A percentile compares a stretch with the other conserved stretches of the same genome.
Evolutionary conservation across 306 rosid species (phyloP).

Genomic region (Prinsepia uniflora): DNA sequence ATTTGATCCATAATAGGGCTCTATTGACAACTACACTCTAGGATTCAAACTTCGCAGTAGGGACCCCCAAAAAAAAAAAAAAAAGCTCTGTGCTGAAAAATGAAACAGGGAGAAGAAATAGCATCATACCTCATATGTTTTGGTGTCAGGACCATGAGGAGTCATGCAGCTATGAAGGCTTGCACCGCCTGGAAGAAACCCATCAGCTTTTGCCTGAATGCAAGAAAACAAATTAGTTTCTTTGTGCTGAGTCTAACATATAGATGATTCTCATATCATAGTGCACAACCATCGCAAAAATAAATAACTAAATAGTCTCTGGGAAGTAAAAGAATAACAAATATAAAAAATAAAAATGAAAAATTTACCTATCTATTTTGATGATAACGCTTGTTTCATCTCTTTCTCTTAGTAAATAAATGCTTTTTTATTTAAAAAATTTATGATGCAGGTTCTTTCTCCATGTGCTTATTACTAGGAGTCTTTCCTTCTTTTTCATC

Average conservation of each 20-base stretch:
- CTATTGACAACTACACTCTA: not conserved
- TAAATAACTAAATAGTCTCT: too few species aligned
- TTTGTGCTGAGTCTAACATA: not conserved
- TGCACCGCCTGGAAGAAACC: constrained; percentile 87
- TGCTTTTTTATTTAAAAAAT: too few species aligned
- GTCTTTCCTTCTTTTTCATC: not conserved
- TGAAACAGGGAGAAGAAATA: not conserved
- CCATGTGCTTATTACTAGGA: not conserved
- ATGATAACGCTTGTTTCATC: not conserved
- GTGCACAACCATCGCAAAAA: too few species aligned
- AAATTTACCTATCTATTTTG: not conserved
- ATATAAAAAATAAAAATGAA: too few species aligned
- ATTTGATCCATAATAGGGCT: not conserved
- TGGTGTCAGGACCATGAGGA: constrained; percentile 98
- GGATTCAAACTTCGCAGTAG: not conserved
- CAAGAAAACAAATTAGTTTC: constrained; percentile 3
- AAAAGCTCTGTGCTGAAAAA: not conserved
- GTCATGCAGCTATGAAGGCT: constrained; percentile 97
- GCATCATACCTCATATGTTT: constrained; percentile 74
- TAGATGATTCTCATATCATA: not conserved
- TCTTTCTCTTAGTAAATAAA: not conserved
- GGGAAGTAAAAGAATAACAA: too few species aligned
- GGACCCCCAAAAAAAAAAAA: not conserved
- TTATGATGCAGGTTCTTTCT: not conserved
- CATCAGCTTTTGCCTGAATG: constrained; percentile 84